A percentile compares a stretch with the other conserved stretches of the same genome.
Evolutionary conservation across 1,284 basidiomycete species (phyloP).

Genomic region (Pyrrhoderma noxium): DNA sequence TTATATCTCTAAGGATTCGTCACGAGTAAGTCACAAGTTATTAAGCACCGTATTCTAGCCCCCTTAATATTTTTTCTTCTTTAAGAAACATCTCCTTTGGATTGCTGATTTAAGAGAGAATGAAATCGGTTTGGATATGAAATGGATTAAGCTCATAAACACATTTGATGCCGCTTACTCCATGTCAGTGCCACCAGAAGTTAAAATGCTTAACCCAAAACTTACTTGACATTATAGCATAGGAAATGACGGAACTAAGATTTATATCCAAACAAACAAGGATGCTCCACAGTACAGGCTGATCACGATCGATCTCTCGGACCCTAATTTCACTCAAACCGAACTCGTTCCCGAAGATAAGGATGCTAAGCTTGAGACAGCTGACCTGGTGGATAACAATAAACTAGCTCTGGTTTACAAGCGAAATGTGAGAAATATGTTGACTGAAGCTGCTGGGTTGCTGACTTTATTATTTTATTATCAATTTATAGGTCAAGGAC

Average conservation of each 20-base stretch:
- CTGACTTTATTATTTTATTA: not conserved
- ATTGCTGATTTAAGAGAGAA: constrained; percentile 56
- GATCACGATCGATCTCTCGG: constrained; percentile 57
- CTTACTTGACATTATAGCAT: constrained; percentile 35
- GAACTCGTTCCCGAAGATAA: constrained; percentile 71
- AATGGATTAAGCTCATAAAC: constrained; percentile 64
- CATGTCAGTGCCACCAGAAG: constrained; percentile 37
- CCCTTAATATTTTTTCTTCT: constrained; percentile 24
- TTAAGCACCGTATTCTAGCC: not conserved
- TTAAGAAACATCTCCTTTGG: constrained; percentile 78
- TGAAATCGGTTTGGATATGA: constrained; percentile 53
- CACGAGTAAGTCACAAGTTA: constrained; percentile 38
- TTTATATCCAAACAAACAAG: constrained; percentile 63
- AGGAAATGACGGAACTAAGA: constrained; percentile 56
- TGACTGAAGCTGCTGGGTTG: not conserved
- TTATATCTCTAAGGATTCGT: constrained; percentile 52
- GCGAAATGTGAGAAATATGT: constrained; percentile 48
- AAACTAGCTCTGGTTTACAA: constrained; percentile 65
- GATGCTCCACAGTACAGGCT: constrained; percentile 62
- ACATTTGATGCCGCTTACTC: constrained; percentile 57
- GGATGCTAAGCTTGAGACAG: constrained; percentile 51
- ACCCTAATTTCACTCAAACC: constrained; percentile 39
- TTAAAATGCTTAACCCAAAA: not conserved
- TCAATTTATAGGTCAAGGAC: constrained; percentile 57
- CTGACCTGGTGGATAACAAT: constrained; percentile 48